phyloP scores from a whole-genome alignment of 345 rosid species.

The Reutealis trisperma region DNA sequence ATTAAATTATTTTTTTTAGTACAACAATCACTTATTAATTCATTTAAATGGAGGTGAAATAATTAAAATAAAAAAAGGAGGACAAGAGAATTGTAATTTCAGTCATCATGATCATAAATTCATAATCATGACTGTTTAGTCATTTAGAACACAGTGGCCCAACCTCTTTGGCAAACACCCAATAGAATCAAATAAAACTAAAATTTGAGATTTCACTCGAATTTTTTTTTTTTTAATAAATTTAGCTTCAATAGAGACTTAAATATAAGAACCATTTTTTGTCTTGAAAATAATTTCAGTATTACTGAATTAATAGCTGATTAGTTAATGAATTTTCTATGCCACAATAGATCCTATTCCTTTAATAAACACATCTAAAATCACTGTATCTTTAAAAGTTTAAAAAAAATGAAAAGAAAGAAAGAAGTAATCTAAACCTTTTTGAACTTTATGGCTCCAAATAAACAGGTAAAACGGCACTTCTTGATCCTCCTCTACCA shows the following conservation, averaged over 20 bases:
- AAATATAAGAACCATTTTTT: too few relatives aligned
- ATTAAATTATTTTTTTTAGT: neutral
- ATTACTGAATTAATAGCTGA: too few relatives aligned
- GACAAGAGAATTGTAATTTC: neutral
- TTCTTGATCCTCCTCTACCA: conserved; percentile 65
- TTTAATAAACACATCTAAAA: conserved; percentile 26
- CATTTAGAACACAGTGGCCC: conserved; percentile 24
- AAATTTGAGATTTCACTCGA: conserved; percentile 24
- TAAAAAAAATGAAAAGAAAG: neutral
- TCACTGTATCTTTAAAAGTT: conserved; percentile 21
- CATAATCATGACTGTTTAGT: conserved; percentile 21
- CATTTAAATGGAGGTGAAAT: neutral
- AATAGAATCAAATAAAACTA: conserved; percentile 18
- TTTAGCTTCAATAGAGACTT: too few relatives aligned
- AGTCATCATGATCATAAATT: neutral
- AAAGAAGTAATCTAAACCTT: conserved; percentile 1
- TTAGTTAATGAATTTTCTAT: conserved; percentile 8
- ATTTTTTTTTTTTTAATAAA: neutral
- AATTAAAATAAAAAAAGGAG: neutral
- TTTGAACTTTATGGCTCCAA: conserved; percentile 45
- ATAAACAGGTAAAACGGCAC: conserved; percentile 61
- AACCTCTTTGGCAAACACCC: conserved; percentile 14
- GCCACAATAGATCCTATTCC: conserved; percentile 30
- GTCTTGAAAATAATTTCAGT: too few relatives aligned
- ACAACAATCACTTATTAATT: neutral